Percentiles rank a stretch among this genome's conserved stretches.
Conservation (phyloP, 2,329 filamentous ascomycete species). For the Lecanoromycetidae sp. region DNA sequence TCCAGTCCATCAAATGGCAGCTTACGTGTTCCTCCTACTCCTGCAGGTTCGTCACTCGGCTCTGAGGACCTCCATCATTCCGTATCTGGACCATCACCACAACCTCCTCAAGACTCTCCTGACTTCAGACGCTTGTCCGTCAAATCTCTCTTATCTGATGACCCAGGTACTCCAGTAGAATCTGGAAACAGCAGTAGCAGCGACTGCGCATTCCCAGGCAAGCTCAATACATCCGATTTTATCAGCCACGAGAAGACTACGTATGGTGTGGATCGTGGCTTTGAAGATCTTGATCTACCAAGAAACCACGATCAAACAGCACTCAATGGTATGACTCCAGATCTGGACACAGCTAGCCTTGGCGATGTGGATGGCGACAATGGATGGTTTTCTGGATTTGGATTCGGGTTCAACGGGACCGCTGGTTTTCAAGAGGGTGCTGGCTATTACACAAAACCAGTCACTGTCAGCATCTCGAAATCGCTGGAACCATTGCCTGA, state of each 20-base stretch:
- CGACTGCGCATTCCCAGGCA: slow-evolving; percentile 3
- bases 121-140: slow-evolving; percentile 49
- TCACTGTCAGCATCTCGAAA: slow-evolving; percentile 45
- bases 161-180: slow-evolving; percentile 22
- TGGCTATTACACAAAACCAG: slow-evolving; percentile 52
- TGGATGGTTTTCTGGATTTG: slow-evolving; percentile 34
- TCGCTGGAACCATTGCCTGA: slow-evolving; percentile 44
- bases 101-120: slow-evolving; percentile 9
- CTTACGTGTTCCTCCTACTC: slow-evolving; percentile 29
- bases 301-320: slow-evolving; percentile 60
- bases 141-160: slow-evolving; percentile 47
- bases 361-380: slow-evolving; percentile 26
- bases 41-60: slow-evolving; percentile 29
- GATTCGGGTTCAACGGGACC: slow-evolving; percentile 36
- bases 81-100: neutral
- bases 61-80: slow-evolving; percentile 28
- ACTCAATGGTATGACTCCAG: slow-evolving; percentile 41
- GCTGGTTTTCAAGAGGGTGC: slow-evolving; percentile 45
- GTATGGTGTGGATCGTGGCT: slow-evolving; percentile 61
- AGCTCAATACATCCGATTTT: slow-evolving; percentile 18
- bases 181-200: slow-evolving; percentile 16
- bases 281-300: slow-evolving; percentile 56
- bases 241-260: slow-evolving; percentile 28
- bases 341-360: slow-evolving; percentile 20
- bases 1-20: slow-evolving; percentile 27